Percentiles rank a stretch among this genome's conserved stretches.
Evolutionary conservation across 768 basidiomycete genomes (phyloP).

Genomic region (Royoungia palumana): DNA sequence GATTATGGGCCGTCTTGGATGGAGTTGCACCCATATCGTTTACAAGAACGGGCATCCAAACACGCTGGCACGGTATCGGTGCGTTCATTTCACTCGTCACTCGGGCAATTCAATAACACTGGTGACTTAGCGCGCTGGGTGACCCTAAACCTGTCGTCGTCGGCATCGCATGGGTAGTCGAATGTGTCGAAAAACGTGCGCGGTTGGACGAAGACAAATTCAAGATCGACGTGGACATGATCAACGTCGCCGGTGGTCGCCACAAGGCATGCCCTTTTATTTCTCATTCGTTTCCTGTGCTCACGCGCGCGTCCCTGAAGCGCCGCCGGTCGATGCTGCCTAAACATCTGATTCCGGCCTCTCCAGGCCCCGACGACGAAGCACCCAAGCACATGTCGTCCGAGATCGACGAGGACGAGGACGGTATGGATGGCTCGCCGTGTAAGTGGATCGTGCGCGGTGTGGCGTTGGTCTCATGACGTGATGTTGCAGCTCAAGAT

Average conservation of each 20-base stretch:
- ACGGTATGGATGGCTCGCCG: too few relatives aligned
- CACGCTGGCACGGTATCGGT: conserved; percentile 80
- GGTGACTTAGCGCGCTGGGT: conserved; percentile 46
- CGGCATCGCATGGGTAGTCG: conserved; percentile 86
- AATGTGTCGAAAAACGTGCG: conserved; percentile 68
- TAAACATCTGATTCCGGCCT: conserved; percentile 42
- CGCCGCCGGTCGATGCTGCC: conserved; percentile 75
- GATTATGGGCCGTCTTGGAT: conserved; percentile 63
- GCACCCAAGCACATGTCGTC: conserved; percentile 17
- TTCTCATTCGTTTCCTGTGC: background rate
- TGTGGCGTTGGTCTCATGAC: conserved; percentile 7
- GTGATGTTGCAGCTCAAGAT: conserved; percentile 18
- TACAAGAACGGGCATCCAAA: conserved; percentile 79
- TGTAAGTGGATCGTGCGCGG: too few relatives aligned
- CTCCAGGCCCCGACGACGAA: conserved; percentile 14
- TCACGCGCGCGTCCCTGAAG: conserved; percentile 32
- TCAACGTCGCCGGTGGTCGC: conserved; percentile 55
- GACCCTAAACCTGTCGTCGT: conserved; percentile 77
- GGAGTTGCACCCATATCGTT: conserved; percentile 79
- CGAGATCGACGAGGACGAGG: too few relatives aligned
- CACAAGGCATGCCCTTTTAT: conserved; percentile 35
- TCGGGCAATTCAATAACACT: background rate
- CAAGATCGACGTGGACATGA: conserved; percentile 54
- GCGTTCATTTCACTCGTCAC: conserved; percentile 13
- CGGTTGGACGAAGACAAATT: conserved; percentile 55